A percentile compares a stretch with the other conserved stretches of the same genome.
phyloP scores from a whole-genome alignment of 2,329 filamentous ascomycete species.

The Aspergillus fischeri region DNA sequence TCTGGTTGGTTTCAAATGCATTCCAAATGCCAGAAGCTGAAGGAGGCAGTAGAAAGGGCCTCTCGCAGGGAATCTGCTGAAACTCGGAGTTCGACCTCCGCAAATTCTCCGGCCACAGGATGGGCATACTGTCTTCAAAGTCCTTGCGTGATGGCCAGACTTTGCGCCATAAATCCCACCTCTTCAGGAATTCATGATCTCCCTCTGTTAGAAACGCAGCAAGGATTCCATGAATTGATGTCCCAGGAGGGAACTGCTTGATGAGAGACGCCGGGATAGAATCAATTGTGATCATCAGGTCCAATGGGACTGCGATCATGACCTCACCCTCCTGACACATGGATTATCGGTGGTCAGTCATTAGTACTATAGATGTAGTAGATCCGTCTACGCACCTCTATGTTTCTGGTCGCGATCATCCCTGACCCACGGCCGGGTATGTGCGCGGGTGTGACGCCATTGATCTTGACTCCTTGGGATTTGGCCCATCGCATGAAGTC shows the following conservation, averaged over 20 bases:
- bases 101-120: constrained; percentile 49
- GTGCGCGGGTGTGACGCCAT: constrained; percentile 60
- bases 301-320: constrained; percentile 61
- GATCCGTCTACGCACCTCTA: constrained; percentile 50
- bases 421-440: constrained; percentile 74
- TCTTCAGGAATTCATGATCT: constrained; percentile 39
- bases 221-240: constrained; percentile 66
- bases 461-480: constrained; percentile 59
- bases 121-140: constrained; percentile 55
- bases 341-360: not conserved
- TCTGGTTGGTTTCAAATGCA: constrained; percentile 15
- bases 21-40: constrained; percentile 36
- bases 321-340: constrained; percentile 49
- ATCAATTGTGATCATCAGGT: constrained; percentile 59
- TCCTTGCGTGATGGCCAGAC: constrained; percentile 63
- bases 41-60: constrained; percentile 24
- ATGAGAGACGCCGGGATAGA: constrained; percentile 54
- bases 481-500: constrained; percentile 64
- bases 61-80: constrained; percentile 15
- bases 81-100: constrained; percentile 32
- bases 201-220: constrained; percentile 60
- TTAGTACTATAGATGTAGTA: not conserved
- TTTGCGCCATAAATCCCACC: constrained; percentile 57
- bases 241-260: constrained; percentile 48
- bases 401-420: constrained; percentile 62